Evolutionary conservation across 2,329 filamentous ascomycete genomes (phyloP).

Genomic region (Coleophoma cylindrospora): DNA sequence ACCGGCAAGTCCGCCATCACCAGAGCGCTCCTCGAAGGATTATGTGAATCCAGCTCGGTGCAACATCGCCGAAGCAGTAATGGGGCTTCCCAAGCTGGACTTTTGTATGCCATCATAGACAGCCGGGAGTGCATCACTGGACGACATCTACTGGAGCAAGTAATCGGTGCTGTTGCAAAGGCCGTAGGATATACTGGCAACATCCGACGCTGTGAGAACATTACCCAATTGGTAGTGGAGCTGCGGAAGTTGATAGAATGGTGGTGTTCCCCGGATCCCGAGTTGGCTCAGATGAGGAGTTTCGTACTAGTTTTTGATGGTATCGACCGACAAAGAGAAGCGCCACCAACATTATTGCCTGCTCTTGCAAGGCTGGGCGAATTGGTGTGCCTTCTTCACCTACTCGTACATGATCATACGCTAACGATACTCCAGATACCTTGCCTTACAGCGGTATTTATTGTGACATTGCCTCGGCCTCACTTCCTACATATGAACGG

Average conservation of each 20-base stretch:
- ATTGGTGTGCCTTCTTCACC: slow-evolving; percentile 47
- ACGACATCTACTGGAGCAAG: slow-evolving; percentile 72
- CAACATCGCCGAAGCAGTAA: slow-evolving; percentile 51
- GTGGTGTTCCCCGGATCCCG: slow-evolving; percentile 12
- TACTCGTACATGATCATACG: slow-evolving; percentile 2
- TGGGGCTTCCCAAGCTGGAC: slow-evolving; percentile 39
- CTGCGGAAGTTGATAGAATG: slow-evolving; percentile 55
- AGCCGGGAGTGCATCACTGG: slow-evolving; percentile 74
- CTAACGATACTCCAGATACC: slow-evolving; percentile 58
- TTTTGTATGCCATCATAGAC: slow-evolving; percentile 58
- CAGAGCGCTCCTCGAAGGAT: slow-evolving; percentile 50
- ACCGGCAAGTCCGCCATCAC: slow-evolving; percentile 80
- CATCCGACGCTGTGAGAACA: slow-evolving; percentile 68
- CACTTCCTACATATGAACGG: slow-evolving; percentile 65
- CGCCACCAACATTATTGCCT: slow-evolving; percentile 71
- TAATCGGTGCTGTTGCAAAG: slow-evolving; percentile 52
- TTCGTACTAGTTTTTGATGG: slow-evolving; percentile 86
- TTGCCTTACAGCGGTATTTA: slow-evolving; percentile 69
- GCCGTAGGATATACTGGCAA: slow-evolving; percentile 43
- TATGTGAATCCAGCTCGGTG: slow-evolving; percentile 40
- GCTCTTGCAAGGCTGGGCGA: slow-evolving; percentile 79
- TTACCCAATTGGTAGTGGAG: slow-evolving; percentile 71
- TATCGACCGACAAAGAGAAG: slow-evolving; percentile 79
- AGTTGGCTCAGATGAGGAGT: slow-evolving; percentile 33
- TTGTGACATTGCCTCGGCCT: slow-evolving; percentile 67